Evolutionary conservation across 768 basidiomycete genomes (phyloP).

Genomic region (Boletus fagicola): DNA sequence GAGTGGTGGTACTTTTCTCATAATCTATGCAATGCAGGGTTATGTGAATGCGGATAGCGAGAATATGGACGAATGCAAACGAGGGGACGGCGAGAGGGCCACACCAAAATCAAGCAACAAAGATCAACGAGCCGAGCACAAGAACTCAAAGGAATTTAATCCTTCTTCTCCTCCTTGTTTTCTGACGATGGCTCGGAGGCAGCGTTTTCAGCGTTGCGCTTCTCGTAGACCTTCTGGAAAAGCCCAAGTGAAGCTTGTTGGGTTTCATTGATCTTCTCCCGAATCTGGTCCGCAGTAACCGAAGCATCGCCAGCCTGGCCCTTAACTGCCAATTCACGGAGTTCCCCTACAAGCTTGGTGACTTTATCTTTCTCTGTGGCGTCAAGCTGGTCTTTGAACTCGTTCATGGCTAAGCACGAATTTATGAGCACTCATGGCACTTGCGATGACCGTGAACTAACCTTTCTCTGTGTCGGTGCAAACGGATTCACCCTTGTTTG

Average conservation of each 20-base stretch:
- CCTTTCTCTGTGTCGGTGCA: conserved; percentile 95
- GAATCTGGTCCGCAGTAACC: conserved; percentile 82
- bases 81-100: conserved; percentile 24
- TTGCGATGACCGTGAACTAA: conserved; percentile 30
- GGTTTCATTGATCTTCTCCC: conserved; percentile 90
- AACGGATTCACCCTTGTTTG: conserved; percentile 95
- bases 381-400: conserved; percentile 98
- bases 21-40: conserved; percentile 29
- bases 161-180: conserved; percentile 78
- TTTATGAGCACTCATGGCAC: neutral
- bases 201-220: conserved; percentile 73
- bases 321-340: conserved; percentile 86
- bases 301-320: conserved; percentile 83
- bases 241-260: conserved; percentile 94
- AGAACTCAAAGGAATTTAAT: conserved; percentile 43
- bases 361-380: conserved; percentile 93
- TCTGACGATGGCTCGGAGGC: conserved; percentile 43
- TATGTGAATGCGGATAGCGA: conserved; percentile 4
- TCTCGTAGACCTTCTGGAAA: conserved; percentile 98
- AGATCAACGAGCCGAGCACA: neutral
- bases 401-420: conserved; percentile 69
- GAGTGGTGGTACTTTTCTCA: conserved; percentile 30
- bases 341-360: conserved; percentile 77
- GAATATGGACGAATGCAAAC: conserved; percentile 18
- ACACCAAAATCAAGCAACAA: conserved; percentile 12